Evolutionary conservation across 257 asterid genomes (phyloP), one percentile per base, ranked within the genome.

Genomic region (Plantago ovata): DNA sequence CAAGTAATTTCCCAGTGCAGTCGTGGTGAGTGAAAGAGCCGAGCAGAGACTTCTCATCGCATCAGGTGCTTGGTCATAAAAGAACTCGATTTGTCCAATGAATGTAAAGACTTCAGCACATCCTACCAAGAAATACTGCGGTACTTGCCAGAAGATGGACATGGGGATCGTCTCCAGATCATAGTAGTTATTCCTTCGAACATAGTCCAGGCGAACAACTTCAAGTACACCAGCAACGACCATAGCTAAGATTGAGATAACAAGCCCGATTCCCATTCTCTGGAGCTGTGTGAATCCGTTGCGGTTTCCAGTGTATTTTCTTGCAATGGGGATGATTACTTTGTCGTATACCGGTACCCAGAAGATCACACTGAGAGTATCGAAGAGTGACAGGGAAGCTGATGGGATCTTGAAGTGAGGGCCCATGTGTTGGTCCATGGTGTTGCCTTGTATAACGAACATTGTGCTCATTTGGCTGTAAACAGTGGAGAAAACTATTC

Each of bases 61-160:
- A 24, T 87, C 96, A 0, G 98, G 98, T 9, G 98, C 98, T 50
- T 90, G 91, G 44, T 90, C 98, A 14, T 90, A 90, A 64, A 82
- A 90, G 71, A 87, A 87, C 58, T 90, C 98, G 15, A 90, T 33
- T 22, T 87, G 95, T 21, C 96, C 96, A 0, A 90, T 75, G 16
- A 86, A 84, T 0, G 90, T 84, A 62, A 90, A 86, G 0, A 89
- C 97, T 38, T 89, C 97, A 0, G 97, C 90, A 20, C 93, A 82
- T 2, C 95, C 97, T 7, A 89, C 69, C 12, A 90, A 56, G n/a
- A 90, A 81, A 41, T 90, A 90, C 42, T 82, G 90, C 0, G 97
- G 97, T 0, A 84, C 89, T 62, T 87, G 98, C 98, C 98, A 91
- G 46, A 91, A 91, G 28, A 91, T 87, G 0, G 94, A 65, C 72